These are phyloP conservation scores for Rhizodiscina lignyota DNA, from an alignment of 495 filamentous ascomycete species.

Conservation along the genomic window DNA sequence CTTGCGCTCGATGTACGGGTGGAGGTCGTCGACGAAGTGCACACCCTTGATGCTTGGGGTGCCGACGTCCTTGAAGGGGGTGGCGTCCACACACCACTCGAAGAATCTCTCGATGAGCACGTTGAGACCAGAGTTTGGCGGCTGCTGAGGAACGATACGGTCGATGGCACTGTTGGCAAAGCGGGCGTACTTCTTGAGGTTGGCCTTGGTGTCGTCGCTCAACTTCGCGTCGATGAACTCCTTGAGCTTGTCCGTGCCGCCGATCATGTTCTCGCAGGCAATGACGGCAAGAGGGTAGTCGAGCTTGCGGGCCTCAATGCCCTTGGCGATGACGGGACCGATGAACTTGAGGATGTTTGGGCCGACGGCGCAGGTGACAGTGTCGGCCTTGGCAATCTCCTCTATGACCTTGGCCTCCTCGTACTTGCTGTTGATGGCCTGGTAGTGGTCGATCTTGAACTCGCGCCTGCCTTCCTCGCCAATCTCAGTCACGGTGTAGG, in stretches of 20 bases:
- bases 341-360: slow-evolving; percentile 93
- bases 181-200: slow-evolving; percentile 27
- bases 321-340: slow-evolving; percentile 83
- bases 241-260: slow-evolving; percentile 71
- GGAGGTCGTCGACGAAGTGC: slow-evolving; percentile 78
- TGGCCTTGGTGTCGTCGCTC: slow-evolving; percentile 21
- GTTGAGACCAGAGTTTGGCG: slow-evolving; percentile 59
- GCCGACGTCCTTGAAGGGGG: slow-evolving; percentile 50
- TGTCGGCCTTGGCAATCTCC: slow-evolving; percentile 71
- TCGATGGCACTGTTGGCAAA: slow-evolving; percentile 97
- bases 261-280: slow-evolving; percentile 94
- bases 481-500: slow-evolving; percentile 86
- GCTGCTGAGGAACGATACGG: slow-evolving; percentile 85
- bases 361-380: slow-evolving; percentile 93
- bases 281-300: slow-evolving; percentile 70
- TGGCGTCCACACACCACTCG: slow-evolving; percentile 90
- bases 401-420: slow-evolving; percentile 61
- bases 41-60: slow-evolving; percentile 70
- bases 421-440: slow-evolving; percentile 84
- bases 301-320: slow-evolving; percentile 58
- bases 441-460: slow-evolving; percentile 79
- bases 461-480: slow-evolving; percentile 66
- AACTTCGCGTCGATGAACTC: slow-evolving; percentile 55
- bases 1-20: slow-evolving; percentile 96
- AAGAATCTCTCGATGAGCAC: slow-evolving; percentile 96